A percentile compares a stretch with the other conserved stretches of the same genome.
Conservation (phyloP, 768 basidiomycete species). For the Hygrocybe coccinea region DNA sequence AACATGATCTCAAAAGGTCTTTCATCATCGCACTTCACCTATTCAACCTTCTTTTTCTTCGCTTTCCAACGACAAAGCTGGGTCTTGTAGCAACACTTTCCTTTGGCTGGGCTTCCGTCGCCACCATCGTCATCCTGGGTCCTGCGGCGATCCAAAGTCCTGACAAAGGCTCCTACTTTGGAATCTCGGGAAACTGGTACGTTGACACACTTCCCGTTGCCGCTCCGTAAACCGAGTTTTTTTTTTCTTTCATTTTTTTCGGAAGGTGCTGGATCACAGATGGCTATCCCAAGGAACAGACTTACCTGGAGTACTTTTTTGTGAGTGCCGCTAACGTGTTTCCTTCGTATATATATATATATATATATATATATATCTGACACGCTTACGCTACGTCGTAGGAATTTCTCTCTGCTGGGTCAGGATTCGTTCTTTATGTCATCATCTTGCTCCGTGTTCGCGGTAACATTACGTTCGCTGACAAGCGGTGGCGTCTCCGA, state of each 20-base stretch:
- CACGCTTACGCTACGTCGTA: background rate
- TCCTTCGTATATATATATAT: too few relatives aligned
- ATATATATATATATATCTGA: too few relatives aligned
- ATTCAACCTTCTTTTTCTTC: slow-evolving; percentile 38
- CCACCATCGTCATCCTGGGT: slow-evolving; percentile 33
- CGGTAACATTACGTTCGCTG: slow-evolving; percentile 20
- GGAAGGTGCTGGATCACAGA: slow-evolving; percentile 43
- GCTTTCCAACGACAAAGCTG: slow-evolving; percentile 18
- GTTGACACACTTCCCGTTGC: slow-evolving; percentile 1
- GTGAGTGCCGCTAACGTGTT: slow-evolving; percentile 17
- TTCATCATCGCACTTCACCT: slow-evolving; percentile 21
- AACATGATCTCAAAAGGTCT: slow-evolving; percentile 26
- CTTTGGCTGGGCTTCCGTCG: slow-evolving; percentile 34
- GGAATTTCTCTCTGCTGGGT: slow-evolving; percentile 26
- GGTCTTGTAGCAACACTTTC: slow-evolving; percentile 26
- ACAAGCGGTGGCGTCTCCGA: slow-evolving; percentile 19
- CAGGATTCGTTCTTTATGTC: slow-evolving; percentile 21
- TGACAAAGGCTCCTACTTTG: slow-evolving; percentile 39
- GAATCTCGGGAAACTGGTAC: slow-evolving; percentile 41
- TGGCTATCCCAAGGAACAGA: slow-evolving; percentile 35
- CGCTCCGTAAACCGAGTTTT: background rate
- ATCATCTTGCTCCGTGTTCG: slow-evolving; percentile 25
- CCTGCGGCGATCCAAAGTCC: slow-evolving; percentile 32
- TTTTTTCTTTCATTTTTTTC: too few relatives aligned
- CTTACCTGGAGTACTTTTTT: slow-evolving; percentile 42